A percentile compares a stretch with the other conserved stretches of the same genome.
Conservation (phyloP, 1,284 basidiomycete species). For the Papiliotrema terrestris region DNA sequence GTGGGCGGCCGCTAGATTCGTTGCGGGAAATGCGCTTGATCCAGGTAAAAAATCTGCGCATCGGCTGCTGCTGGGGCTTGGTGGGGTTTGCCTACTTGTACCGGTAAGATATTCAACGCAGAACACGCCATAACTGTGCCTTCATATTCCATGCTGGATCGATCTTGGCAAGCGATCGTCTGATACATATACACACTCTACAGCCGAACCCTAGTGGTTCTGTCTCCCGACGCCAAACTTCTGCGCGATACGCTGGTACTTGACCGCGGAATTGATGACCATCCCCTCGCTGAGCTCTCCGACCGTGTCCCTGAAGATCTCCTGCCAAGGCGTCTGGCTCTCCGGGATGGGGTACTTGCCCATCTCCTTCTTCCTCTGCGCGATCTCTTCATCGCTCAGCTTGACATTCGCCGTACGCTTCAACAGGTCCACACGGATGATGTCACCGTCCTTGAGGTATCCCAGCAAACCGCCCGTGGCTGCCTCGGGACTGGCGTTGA, state of each 20-base stretch:
- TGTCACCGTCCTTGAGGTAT: slow-evolving; percentile 45
- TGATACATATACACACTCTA: too few relatives aligned
- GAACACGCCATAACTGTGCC: too few relatives aligned
- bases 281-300: slow-evolving; percentile 46
- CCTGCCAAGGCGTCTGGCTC: slow-evolving; percentile 48
- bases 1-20: too few relatives aligned
- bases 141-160: too few relatives aligned
- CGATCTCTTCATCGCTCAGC: slow-evolving; percentile 34
- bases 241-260: slow-evolving; percentile 47
- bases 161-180: too few relatives aligned
- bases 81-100: too few relatives aligned
- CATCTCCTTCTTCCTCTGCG: slow-evolving; percentile 35
- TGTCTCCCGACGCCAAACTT: slow-evolving; percentile 36
- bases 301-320: slow-evolving; percentile 42
- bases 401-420: slow-evolving; percentile 40
- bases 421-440: slow-evolving; percentile 43
- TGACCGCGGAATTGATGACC: slow-evolving; percentile 43
- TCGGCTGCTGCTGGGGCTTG: too few relatives aligned
- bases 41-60: too few relatives aligned
- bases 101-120: too few relatives aligned
- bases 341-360: slow-evolving; percentile 29
- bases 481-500: slow-evolving; percentile 48
- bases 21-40: too few relatives aligned
- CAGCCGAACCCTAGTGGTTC: slow-evolving; percentile 32
- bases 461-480: slow-evolving; percentile 45